Percentiles rank a stretch among this genome's conserved stretches.
These are phyloP conservation scores for Aspergillus glaucus DNA, from an alignment of 2,329 filamentous ascomycete genomes.

Conservation along the genomic window DNA sequence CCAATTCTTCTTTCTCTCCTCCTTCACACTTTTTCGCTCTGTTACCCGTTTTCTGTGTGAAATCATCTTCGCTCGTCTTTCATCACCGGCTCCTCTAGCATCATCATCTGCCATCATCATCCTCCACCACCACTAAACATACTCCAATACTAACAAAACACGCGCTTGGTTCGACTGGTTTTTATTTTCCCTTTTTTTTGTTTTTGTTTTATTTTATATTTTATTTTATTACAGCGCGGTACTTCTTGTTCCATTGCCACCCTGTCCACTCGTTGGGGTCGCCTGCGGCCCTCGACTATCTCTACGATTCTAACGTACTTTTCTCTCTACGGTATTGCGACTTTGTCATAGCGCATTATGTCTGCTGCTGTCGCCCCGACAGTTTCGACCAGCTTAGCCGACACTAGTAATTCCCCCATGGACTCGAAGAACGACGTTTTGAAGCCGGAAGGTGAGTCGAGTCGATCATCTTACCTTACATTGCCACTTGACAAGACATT, in stretches of 20 bases:
- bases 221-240: not conserved
- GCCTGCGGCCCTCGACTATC: slow-evolving; percentile 8
- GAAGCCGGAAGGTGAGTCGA: slow-evolving; percentile 36
- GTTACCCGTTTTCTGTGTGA: slow-evolving; percentile 9
- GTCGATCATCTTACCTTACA: slow-evolving; percentile 8
- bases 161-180: slow-evolving; percentile 8
- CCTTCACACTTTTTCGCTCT: slow-evolving; percentile 17
- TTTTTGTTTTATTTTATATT: slow-evolving; percentile 7
- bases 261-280: slow-evolving; percentile 11
- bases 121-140: not conserved
- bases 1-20: slow-evolving; percentile 16
- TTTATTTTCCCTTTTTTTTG: slow-evolving; percentile 9
- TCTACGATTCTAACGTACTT: not conserved
- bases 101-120: not conserved
- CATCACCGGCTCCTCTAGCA: not conserved
- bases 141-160: not conserved
- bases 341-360: slow-evolving; percentile 20
- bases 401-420: slow-evolving; percentile 36
- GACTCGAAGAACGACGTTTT: slow-evolving; percentile 31
- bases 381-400: slow-evolving; percentile 24
- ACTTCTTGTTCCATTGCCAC: slow-evolving; percentile 1
- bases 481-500: slow-evolving; percentile 4
- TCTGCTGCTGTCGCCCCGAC: slow-evolving; percentile 36
- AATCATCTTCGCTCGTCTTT: slow-evolving; percentile 2
- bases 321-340: not conserved